phyloP scores from a whole-genome alignment of 371 early-diverging fungal species.

The Quaeritorhiza haematococci region DNA sequence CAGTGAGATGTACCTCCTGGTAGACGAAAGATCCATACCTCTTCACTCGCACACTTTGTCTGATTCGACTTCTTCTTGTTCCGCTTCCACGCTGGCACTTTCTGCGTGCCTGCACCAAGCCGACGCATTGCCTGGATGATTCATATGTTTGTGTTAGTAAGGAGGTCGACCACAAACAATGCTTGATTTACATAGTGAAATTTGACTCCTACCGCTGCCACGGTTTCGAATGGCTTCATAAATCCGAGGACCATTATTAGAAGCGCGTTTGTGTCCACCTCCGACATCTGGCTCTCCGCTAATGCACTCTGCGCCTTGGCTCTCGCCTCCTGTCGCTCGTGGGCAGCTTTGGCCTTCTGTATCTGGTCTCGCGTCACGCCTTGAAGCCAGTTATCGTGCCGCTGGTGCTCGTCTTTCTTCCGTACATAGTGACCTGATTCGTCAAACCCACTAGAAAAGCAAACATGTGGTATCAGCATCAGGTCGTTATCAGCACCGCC shows the following conservation, averaged over 20 bases:
- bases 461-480: background rate
- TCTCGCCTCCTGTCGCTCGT: constrained; percentile 49
- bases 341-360: constrained; percentile 62
- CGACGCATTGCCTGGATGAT: constrained; percentile 62
- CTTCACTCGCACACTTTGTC: constrained; percentile 32
- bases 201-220: constrained; percentile 34
- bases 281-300: constrained; percentile 53
- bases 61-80: constrained; percentile 61
- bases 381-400: constrained; percentile 86
- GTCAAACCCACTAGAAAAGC: constrained; percentile 57
- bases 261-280: constrained; percentile 47
- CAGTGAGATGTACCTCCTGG: too few relatives aligned
- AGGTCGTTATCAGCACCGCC: too few relatives aligned
- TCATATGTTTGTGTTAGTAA: too few relatives aligned
- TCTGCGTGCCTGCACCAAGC: constrained; percentile 55
- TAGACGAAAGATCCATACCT: constrained; percentile 17
- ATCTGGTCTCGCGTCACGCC: constrained; percentile 75
- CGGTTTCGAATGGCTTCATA: constrained; percentile 67
- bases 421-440: constrained; percentile 75
- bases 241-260: constrained; percentile 57
- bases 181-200: too few relatives aligned
- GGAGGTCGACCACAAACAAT: too few relatives aligned
- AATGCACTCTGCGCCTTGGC: constrained; percentile 31
- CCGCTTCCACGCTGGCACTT: constrained; percentile 47
- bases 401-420: constrained; percentile 72